Percentiles rank a stretch among this genome's conserved stretches.
Evolutionary conservation across 345 rosid species (phyloP).

Genomic region (Gynandropsis gynandra): DNA sequence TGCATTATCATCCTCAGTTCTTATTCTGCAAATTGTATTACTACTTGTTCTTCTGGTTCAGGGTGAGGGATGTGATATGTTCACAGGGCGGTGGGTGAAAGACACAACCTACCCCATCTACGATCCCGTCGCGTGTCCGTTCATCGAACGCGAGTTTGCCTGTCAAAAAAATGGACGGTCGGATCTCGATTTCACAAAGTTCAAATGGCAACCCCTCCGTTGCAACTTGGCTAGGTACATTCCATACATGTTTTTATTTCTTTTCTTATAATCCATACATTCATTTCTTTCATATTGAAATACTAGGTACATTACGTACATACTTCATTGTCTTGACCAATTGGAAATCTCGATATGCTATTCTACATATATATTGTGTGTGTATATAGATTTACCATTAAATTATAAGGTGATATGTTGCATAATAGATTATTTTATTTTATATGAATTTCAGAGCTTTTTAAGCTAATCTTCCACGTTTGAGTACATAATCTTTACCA

Average conservation of each 20-base stretch:
- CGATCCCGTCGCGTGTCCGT: slow-evolving; percentile 47
- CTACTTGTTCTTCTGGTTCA: slow-evolving; percentile 7
- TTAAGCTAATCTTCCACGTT: too few species aligned
- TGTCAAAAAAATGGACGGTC: slow-evolving; percentile 71
- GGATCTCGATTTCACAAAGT: slow-evolving; percentile 45
- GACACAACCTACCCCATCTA: slow-evolving; percentile 64
- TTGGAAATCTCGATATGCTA: too few species aligned
- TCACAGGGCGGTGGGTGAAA: slow-evolving; percentile 64
- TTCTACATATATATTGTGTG: too few species aligned
- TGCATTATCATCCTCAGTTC: slow-evolving; percentile 9
- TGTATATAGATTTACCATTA: too few species aligned
- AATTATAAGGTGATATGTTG: too few species aligned
- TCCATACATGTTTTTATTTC: background rate
- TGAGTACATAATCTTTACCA: too few species aligned
- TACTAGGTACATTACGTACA: too few species aligned
- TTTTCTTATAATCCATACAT: background rate
- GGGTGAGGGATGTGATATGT: slow-evolving; percentile 39
- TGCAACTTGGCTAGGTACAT: slow-evolving; percentile 50
- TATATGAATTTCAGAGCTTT: too few species aligned
- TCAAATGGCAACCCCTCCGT: slow-evolving; percentile 67
- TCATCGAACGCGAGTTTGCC: slow-evolving; percentile 53
- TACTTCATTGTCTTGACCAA: too few species aligned
- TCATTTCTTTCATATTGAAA: background rate
- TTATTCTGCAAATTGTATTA: background rate
- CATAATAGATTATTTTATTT: too few species aligned